These are phyloP conservation scores for Linnemannia elongata DNA, from an alignment of 192 early-diverging fungal species.

Conservation along the genomic window DNA sequence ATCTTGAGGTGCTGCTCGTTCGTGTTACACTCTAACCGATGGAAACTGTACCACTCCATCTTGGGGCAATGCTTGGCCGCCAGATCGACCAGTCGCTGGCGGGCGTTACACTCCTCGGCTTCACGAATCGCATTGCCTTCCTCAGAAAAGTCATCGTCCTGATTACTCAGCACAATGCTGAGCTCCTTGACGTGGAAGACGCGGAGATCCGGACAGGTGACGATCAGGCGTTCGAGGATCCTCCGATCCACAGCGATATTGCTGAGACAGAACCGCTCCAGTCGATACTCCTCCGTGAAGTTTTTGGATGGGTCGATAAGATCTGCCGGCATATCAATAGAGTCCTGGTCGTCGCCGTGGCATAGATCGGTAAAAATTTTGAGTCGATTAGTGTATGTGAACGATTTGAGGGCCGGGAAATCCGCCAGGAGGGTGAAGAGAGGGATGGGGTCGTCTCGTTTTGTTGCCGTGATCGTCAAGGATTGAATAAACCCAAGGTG, in stretches of 20 bases:
- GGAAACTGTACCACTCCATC: conserved; percentile 7
- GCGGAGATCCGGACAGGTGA: conserved; percentile 22
- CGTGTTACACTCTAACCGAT: too few relatives aligned
- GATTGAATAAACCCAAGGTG: neutral
- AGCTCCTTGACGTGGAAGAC: conserved; percentile 5
- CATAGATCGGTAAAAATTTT: too few relatives aligned
- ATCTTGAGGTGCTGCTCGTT: too few relatives aligned
- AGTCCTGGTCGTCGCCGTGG: neutral
- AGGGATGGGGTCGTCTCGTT: neutral
- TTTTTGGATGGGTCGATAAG: conserved; percentile 6
- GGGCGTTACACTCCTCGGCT: too few relatives aligned
- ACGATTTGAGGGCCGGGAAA: neutral
- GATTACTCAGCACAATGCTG: too few relatives aligned
- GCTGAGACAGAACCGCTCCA: conserved; percentile 5
- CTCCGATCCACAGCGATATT: neutral
- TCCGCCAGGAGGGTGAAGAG: conserved; percentile 13
- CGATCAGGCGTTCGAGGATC: conserved; percentile 20
- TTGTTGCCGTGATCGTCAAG: neutral
- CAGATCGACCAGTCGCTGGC: too few relatives aligned
- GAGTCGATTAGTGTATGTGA: neutral
- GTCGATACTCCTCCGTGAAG: conserved; percentile 15
- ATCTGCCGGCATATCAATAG: neutral
- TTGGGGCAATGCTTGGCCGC: neutral
- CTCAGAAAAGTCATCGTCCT: too few relatives aligned
- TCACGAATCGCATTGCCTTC: too few relatives aligned